Evolutionary conservation across 495 filamentous ascomycete genomes (phyloP), one percentile per base, ranked within the genome.

Genomic region (Penicillium bialowiezense): DNA sequence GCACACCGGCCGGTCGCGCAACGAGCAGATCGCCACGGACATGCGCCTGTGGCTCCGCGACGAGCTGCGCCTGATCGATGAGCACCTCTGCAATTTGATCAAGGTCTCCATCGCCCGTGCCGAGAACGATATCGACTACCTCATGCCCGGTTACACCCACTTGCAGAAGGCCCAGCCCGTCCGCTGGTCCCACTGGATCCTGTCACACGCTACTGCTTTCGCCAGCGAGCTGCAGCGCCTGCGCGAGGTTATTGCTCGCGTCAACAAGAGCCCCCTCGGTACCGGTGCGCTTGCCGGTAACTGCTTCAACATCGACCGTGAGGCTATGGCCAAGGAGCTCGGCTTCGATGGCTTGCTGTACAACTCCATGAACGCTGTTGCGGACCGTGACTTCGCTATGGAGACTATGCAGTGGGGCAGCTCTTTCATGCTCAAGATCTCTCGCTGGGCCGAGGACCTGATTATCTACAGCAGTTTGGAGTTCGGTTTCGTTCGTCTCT

Each of bases 11-110:
- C 83, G 93, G 18, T 90, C 84, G 59, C 76, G 93, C 37, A 97
- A 97, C 62, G 93, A 97, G 72, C 93, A 97, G 72, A 80, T 97
- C 50, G 90, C 86, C 20, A 92, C 87, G 18, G 92, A 97, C 59
- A 92, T 96, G 88, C 84, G 91, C 36, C 71, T 96, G 62, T 97
- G 92, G 92, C 72, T 96, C 48, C 77, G 88, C 35, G 86, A 89
- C 54, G 79, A 91, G 72, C 68, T 97, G 41, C 79, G 77, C 52
- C 73, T 78, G 48, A 81, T 97, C 48, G 88, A 91, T 46, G 57
- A n/a, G 5, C 81, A 80, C 39, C 74, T 97, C 17, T 72, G 74
- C 24, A 79, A 85, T 55, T 73, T 97, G 51, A 68, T 97, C 41
- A 81, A 80, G 62, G 86, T 88, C 49, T 83, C 84, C 28, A 79